Base-by-base conservation (phyloP, 1,284 basidiomycete genomes). In the Neonothopanus nambi region DNA sequence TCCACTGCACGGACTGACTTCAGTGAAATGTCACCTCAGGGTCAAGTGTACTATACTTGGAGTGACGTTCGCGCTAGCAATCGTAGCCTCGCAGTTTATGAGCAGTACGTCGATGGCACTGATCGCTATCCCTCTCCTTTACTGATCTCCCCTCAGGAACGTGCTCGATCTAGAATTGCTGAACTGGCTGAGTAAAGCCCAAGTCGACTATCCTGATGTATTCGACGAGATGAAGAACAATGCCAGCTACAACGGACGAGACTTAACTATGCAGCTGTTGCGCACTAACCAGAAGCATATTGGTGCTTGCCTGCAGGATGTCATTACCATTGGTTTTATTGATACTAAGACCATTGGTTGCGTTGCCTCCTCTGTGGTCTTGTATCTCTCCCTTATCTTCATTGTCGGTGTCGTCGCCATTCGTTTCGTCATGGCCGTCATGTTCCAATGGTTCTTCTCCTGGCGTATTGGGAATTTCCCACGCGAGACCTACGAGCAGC, bases 391-490 rank as follows among this genome's bases (percentile, higher is more conserved):
- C 44, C 86, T 98, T 62, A 84, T 96, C 61, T 97, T 98, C 82
- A 99, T 99, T 69, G 87, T 98, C 59, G 97, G 96, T 57, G 95
- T 98, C 56, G 96, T 99, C 53, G 79, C 83, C 52, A 95, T 98
- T 72, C 93, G 95, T 58, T 99, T 98, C 76, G 77, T 83, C 62
- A 96, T 99, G 94, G 96, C 97, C 39, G 91, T 98, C 63, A 79
- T 93, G 67, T 99, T 99, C 71, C 82, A 91, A 38, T 99, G 96
- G 96, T 99, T 98, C 81, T 86, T 94, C 67, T 93, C 91, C 20
- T 95, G 91, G 89, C 86, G 86, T 65, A 79, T 99, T 39, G 96
- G 96, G 49, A 91, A 93, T 63, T 99, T 98, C 78, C 88, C 89
- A 61, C 84, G 85, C 50, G 97, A 99, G 75, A 93, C 93, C 33